Conservation (phyloP, 257 asterid species). For the Mitragyna speciosa region DNA sequence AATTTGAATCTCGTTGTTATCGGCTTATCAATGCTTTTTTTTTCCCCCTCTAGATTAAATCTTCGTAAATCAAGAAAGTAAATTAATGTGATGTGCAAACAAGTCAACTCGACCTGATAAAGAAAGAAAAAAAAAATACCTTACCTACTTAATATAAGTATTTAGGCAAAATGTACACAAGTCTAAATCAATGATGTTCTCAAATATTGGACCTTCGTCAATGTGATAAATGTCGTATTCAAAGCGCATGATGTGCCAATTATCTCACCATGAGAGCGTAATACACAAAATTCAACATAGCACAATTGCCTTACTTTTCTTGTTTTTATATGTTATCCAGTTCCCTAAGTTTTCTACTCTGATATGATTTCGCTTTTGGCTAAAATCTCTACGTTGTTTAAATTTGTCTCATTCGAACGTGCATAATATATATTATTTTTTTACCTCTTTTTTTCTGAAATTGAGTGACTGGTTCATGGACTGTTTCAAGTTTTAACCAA, state of each 20-base stretch:
- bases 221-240: conserved; percentile 33
- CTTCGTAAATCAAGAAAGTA: too few species aligned
- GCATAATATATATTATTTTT: conserved; percentile 15
- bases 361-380: conserved; percentile 51
- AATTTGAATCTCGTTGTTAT: too few species aligned
- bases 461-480: background rate
- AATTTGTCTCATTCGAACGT: conserved; percentile 32
- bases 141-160: too few species aligned
- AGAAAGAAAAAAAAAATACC: too few species aligned
- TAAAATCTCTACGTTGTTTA: conserved; percentile 23
- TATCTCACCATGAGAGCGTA: conserved; percentile 44
- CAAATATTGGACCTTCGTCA: background rate
- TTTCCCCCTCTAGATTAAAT: too few species aligned
- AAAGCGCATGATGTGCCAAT: conserved; percentile 45
- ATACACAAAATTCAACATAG: conserved; percentile 33
- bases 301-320: conserved; percentile 39
- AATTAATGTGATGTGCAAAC: too few species aligned
- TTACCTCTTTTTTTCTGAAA: background rate
- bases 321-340: conserved; percentile 34
- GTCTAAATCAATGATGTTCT: background rate
- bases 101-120: too few species aligned
- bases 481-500: background rate
- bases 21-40: too few species aligned
- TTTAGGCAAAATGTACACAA: background rate
- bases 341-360: conserved; percentile 30